Evolutionary conservation across 106 monocot genomes (phyloP), one percentile per base, ranked within the genome.

Genomic region (Dioscorea dumetorum): DNA sequence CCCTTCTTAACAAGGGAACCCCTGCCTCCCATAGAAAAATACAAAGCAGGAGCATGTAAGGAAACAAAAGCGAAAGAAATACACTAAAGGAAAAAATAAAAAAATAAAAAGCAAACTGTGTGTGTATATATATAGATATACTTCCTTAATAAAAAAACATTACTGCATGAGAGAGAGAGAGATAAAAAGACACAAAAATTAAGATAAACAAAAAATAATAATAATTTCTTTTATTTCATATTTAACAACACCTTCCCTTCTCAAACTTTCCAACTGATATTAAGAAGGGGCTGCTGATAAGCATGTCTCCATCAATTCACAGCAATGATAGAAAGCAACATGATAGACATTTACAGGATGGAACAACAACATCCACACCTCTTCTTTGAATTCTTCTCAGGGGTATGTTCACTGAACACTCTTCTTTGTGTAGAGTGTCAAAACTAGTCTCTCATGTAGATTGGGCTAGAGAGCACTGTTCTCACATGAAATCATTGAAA

Each of bases 1-100:
- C 72, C 63, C 51, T 70, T 62, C 34, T 52, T 57, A 58, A 57
- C 33, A 58, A 49, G 60, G 76, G 73, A 48, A 76, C 17, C 72
- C 67, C 72, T 63, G 54, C 65, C 60, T 58, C 70, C 67, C 70
- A 54, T 34, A 62, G 53, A 68, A 24, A 34, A 24, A 33, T 49
- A 23, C 6, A 60, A 33, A 60, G 16, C 13, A 66, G n/a, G 21
- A 61, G 53, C 17, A 57, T 51, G n/a, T 8, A 8, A 23, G 15
- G 35, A 16, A 57, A 22, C 22, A 33, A 57, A 32, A 35, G 17
- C 34, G 58, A 10, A 52, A 70, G 60, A 76, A 22, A 63, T 41
- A 12, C 16, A 13, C 35, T 33, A 34, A 53, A 53, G 28, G n/a
- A 28, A 16, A 33, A 0, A 22, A 1, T 22, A n/a, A n/a, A n/a